These are phyloP conservation scores for Erodium moschatum DNA, from an alignment of 441 rosid species.

Conservation along the genomic window DNA sequence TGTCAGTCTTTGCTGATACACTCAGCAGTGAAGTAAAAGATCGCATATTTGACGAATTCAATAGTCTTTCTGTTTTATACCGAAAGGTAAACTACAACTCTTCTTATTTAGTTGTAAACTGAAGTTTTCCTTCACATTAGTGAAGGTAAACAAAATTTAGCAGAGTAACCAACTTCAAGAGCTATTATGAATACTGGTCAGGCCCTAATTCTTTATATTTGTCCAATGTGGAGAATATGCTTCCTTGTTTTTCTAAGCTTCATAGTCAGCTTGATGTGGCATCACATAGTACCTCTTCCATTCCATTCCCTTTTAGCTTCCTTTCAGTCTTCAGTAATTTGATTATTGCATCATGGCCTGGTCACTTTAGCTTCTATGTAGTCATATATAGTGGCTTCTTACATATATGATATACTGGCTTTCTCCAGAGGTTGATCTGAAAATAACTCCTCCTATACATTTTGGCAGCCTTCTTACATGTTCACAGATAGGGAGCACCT, in stretches of 20 bases:
- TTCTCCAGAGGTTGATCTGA: slow-evolving; percentile 5
- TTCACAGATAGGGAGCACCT: slow-evolving; percentile 89
- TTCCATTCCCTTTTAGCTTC: no score
- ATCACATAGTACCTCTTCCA: neutral
- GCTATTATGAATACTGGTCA: neutral
- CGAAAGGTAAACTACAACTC: slow-evolving; percentile 56
- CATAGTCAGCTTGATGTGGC: no score
- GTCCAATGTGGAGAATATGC: neutral
- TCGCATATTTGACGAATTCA: slow-evolving; percentile 93
- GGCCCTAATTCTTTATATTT: neutral
- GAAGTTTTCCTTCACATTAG: neutral
- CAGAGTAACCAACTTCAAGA: neutral
- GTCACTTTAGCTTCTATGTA: neutral
- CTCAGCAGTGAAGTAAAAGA: slow-evolving; percentile 96
- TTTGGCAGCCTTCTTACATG: slow-evolving; percentile 90
- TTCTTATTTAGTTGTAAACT: neutral
- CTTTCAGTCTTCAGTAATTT: neutral
- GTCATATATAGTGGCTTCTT: no score
- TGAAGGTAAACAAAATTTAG: neutral
- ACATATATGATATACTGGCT: neutral
- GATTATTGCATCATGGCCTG: slow-evolving; percentile 8
- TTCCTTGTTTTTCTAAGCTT: neutral
- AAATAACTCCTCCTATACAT: slow-evolving; percentile 19
- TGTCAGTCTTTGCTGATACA: slow-evolving; percentile 93
- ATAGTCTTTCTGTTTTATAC: slow-evolving; percentile 85